Evolutionary conservation across 1,284 basidiomycete species (phyloP), one percentile per base, ranked within the genome.

Genomic region (Tremellales sp.): DNA sequence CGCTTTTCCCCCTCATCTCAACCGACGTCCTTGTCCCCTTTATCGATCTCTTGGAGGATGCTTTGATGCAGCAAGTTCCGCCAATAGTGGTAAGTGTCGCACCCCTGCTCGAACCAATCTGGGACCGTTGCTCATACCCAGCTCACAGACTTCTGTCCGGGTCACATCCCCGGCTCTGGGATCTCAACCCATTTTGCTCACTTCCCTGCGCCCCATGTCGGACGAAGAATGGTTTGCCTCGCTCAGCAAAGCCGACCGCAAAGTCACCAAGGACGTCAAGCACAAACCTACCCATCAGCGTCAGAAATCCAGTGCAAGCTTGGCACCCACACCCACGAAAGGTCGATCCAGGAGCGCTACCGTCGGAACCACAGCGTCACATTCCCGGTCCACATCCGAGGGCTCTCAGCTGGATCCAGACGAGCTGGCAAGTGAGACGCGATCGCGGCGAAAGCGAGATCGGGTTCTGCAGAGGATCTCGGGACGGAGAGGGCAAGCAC

Each of bases 31-130:
- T 74, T n/a, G 62, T 63, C 4, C 72, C 72, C 2, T 70, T 73
- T 40, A 60, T 75, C 25, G 73, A 74, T 48, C 56, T 74, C 2
- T 54, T 74, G 28, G 72, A 74, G 45, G 72, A 74, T 43, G 71
- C 71, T 1, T 55, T 74, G 36, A 58, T 67, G 13, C 51, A 63
- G 29, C 69, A 73, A 48, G 66, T 71, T 2, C 71, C 71, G 0
- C 66, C 71, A 0, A 56, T 71, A 10, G 62, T 73, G 18, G 65
- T 68, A 31, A 57, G 66, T 57, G 21, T 19, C 33, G 22, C 36
- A 8, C 19, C 21, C 21, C 7, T 42, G 21, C 13, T 9, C 22
- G 21, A 33, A 18, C 13, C n/a, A 25, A 28, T 4, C 12, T 24
- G 31, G 7, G 0, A 4, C 19, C 2, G 16, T 24, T 14, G 9